Evolutionary conservation across 306 rosid genomes (phyloP), one percentile per base, ranked within the genome.

Genomic region (Cajanus cajan): DNA sequence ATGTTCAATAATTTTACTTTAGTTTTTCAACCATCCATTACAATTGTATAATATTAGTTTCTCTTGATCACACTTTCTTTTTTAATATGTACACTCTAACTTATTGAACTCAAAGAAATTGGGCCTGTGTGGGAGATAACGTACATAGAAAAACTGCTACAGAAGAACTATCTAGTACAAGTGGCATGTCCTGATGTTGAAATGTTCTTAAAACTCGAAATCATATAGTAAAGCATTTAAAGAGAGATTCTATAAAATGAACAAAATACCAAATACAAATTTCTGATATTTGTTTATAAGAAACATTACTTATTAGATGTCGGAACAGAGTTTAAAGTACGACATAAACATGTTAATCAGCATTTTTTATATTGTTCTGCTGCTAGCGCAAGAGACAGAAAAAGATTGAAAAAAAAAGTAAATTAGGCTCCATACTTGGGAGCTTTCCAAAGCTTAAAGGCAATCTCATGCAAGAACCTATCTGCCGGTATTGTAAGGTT

Each of bases 401-500:
- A 47, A 14, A 68, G 22, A 44, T 40, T 19, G 25, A 41, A 64
- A 36, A 43, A 7, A 24, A 13, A 41, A 61, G 31, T 28, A 16
- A 75, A 62, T 92, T 81, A 95, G 36, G 99, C 99, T 85, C 98
- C 99, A 71, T 95, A 95, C 75, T 95, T 93, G 58, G 99, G 98
- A 76, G 97, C 97, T 86, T 93, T 95, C 97, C 99, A 95, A 16
- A 95, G 90, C 90, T 93, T 95, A 86, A 95, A 95, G 73, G 99
- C 98, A 44, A 93, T 86, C 83, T 93, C 98, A 18, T 96, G 96
- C 84, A 96, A 82, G 88, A 96, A 91, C 77, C 99, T 86, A 84
- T 96, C 98, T 55, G 96, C 98, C 0, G 98, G 99, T 73, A 96
- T 96, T 18, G 88, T 82, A 18, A 91, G 97, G 83, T 89, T 93